Base-by-base conservation (phyloP, 108 stramenopile species). In the Stephanodiscus minutulus region DNA sequence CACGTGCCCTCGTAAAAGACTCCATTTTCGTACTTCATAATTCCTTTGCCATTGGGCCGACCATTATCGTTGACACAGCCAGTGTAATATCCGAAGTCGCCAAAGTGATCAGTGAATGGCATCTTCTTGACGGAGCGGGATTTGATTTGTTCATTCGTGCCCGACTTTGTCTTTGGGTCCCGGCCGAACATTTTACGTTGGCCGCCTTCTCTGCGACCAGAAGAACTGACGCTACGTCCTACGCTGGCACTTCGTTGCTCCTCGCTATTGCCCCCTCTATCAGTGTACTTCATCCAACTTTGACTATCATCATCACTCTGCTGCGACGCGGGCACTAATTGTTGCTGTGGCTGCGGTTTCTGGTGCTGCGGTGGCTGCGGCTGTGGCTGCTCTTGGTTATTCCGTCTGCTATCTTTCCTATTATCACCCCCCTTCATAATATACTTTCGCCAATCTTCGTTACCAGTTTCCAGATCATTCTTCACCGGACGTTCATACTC, bases 61-160 rank as follows among this genome's bases (percentile, higher is more conserved):
- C 65, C 25, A 35, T 66, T 36, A n/a, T 37, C 65, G 17, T 66
- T 50, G 6, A 66, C 65, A n/a, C 53, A 31, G 6, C 65, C 65
- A 3, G 65, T 50, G 33, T 66, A 66, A 20, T 22, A 29, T 1
- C 65, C 65, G 18, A 13, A 50, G 13, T 66, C 65, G 7, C 65
- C 65, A 35, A 73, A 73, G 11, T 73, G 72, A 59, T 73, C 72
- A 0, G 72, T 73, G 60, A 58, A 73, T 48, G 72, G 64, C 72
- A 73, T 73, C 36, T 65, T 44, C 29, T 63, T 57, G 29, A 73
- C 72, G 20, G 53, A 58, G 41, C 64, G 71, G 20, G 43, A 35
- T 15, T 57, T 65, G 36, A 49, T 33, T n/a, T 56, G 46, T 24
- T 64, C 44, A 58, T 58, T 64, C 28, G 8, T 13, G 13, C 57